Evolutionary conservation across 2,329 filamentous ascomycete genomes (phyloP).

Genomic region (Aspergillus oerlinghausenensis): DNA sequence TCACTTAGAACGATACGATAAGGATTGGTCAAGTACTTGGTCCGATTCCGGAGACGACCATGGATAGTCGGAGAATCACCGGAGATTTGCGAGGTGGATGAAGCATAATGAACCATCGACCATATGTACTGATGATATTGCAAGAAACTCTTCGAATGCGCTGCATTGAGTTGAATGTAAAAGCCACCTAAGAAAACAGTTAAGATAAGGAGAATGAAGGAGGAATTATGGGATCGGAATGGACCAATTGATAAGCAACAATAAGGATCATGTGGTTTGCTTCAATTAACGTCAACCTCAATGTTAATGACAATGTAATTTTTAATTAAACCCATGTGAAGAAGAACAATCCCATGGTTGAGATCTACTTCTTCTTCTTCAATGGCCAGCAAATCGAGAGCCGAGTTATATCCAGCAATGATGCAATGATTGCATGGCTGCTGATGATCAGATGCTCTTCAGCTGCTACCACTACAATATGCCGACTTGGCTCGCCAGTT

Average conservation of each 20-base stretch:
- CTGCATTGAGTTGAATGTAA: background rate
- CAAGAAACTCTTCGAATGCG: background rate
- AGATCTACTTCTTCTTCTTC: background rate
- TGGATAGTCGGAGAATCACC: slow-evolving; percentile 2
- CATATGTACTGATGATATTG: background rate
- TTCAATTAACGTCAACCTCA: background rate
- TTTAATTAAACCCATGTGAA: background rate
- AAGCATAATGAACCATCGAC: background rate
- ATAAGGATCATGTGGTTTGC: background rate
- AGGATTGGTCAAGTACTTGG: background rate
- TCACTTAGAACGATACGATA: background rate
- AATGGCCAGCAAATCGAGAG: background rate
- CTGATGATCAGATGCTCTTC: background rate
- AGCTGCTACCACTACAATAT: background rate
- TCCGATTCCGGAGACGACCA: slow-evolving; percentile 5
- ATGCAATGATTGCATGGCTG: background rate
- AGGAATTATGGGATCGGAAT: no score
- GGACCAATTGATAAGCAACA: no score
- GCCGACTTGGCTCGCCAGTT: background rate
- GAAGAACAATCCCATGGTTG: background rate
- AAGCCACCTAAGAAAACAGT: no score
- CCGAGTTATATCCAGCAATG: background rate
- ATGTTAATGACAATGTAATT: no score
- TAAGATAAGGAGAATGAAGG: background rate
- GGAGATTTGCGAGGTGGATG: background rate